Evolutionary conservation across 306 rosid species (phyloP).

Genomic region (Acacia acuminata): DNA sequence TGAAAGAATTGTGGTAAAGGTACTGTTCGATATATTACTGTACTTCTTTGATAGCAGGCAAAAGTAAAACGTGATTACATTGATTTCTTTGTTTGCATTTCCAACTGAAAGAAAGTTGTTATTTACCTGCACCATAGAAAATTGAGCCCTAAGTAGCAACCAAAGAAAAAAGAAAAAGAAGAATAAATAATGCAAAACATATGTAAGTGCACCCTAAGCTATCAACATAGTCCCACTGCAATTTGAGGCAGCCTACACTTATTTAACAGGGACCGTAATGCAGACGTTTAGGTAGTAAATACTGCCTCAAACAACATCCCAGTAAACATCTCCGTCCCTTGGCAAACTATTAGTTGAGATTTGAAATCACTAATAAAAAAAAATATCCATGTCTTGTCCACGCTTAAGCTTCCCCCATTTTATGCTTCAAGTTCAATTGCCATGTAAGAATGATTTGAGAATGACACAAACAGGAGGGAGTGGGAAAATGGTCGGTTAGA

Average conservation of each 20-base stretch:
- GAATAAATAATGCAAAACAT: constrained; percentile 7
- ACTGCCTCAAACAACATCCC: background rate
- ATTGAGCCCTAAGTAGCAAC: constrained; percentile 27
- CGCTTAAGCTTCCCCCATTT: constrained; percentile 13
- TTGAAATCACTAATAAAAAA: background rate
- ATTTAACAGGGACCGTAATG: background rate
- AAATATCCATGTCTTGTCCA: background rate
- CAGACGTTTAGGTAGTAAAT: background rate
- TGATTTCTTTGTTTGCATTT: constrained; percentile 84
- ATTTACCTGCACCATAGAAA: constrained; percentile 78
- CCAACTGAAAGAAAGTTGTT: constrained; percentile 97
- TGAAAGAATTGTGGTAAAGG: constrained; percentile 10
- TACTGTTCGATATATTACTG: constrained; percentile 25
- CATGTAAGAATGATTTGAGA: constrained; percentile 8
- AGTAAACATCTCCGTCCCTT: background rate
- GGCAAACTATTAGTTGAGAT: constrained; percentile 14
- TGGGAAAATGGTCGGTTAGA: constrained; percentile 13
- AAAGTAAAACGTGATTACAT: constrained; percentile 49
- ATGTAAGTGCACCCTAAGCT: constrained; percentile 11
- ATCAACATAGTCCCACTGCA: constrained; percentile 21
- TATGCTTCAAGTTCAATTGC: background rate
- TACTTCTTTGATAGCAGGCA: constrained; percentile 24
- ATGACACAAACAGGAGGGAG: constrained; percentile 19
- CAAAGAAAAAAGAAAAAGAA: constrained; percentile 17
- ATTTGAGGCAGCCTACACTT: constrained; percentile 16